A percentile compares a stretch with the other conserved stretches of the same genome.
Evolutionary conservation across 768 basidiomycete species (phyloP).

Genomic region (Boletellus ananiceps): DNA sequence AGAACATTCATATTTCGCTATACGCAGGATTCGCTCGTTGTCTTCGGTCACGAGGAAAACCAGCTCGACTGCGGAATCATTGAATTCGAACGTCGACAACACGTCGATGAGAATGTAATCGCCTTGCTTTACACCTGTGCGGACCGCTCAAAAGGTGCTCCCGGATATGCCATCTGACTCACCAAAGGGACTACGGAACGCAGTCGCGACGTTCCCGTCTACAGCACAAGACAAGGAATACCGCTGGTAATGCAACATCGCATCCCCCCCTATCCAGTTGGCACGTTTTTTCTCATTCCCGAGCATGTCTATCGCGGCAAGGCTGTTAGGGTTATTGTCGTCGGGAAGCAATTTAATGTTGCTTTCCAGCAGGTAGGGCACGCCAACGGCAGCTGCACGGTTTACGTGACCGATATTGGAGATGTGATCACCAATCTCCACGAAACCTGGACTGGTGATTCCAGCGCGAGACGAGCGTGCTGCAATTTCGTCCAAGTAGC

Average conservation of each 20-base stretch:
- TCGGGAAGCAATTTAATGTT: slow-evolving; percentile 45
- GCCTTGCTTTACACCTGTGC: slow-evolving; percentile 25
- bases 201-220: slow-evolving; percentile 46
- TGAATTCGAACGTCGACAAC: slow-evolving; percentile 24
- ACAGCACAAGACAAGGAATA: slow-evolving; percentile 53
- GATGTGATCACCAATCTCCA: slow-evolving; percentile 2
- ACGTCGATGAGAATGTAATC: slow-evolving; percentile 40
- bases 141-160: slow-evolving; percentile 16
- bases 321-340: slow-evolving; percentile 17
- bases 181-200: slow-evolving; percentile 49
- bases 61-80: slow-evolving; percentile 25
- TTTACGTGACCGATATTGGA: slow-evolving; percentile 8
- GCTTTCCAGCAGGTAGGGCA: slow-evolving; percentile 48
- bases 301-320: slow-evolving; percentile 38
- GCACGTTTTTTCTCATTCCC: slow-evolving; percentile 37
- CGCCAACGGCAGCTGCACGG: slow-evolving; percentile 41
- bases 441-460: slow-evolving; percentile 2
- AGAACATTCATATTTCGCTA: slow-evolving; percentile 29
- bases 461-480: neutral
- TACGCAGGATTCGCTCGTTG: slow-evolving; percentile 31
- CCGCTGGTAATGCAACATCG: slow-evolving; percentile 36
- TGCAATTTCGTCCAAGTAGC: slow-evolving; percentile 39
- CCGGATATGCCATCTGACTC: slow-evolving; percentile 17
- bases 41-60: slow-evolving; percentile 34
- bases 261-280: slow-evolving; percentile 31